Percentiles rank a stretch among this genome's conserved stretches.
phyloP scores from a whole-genome alignment of 1,284 basidiomycete genomes.

The Rhodotorula glutinis region DNA sequence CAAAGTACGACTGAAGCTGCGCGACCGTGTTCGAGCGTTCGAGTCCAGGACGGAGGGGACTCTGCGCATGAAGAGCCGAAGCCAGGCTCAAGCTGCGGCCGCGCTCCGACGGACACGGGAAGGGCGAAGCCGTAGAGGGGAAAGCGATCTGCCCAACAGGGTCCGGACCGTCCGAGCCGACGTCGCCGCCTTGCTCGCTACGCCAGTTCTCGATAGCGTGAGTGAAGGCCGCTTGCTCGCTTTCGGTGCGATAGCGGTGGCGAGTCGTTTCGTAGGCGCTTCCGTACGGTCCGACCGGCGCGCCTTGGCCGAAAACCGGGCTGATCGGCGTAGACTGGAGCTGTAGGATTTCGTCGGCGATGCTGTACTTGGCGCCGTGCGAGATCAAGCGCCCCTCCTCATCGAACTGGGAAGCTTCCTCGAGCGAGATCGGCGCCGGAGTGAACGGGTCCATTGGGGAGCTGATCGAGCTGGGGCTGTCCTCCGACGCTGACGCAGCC shows the following conservation, averaged over 20 bases:
- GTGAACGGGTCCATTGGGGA: constrained; percentile 5
- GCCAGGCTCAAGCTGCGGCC: constrained; percentile 30
- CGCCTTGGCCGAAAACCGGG: background rate
- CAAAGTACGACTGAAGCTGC: constrained; percentile 35
- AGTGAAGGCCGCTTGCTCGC: background rate
- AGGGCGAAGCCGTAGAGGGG: background rate
- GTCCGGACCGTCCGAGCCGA: background rate
- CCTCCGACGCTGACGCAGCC: background rate
- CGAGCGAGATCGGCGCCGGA: background rate
- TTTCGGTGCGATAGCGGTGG: background rate
- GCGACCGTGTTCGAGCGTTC: constrained; percentile 26
- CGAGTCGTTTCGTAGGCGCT: too few species aligned
- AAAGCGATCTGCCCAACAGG: background rate
- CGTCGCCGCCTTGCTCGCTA: background rate
- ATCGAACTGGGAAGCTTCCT: constrained; percentile 4
- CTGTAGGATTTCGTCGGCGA: constrained; percentile 36
- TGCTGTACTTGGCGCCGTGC: constrained; percentile 15
- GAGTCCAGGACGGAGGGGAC: constrained; percentile 4
- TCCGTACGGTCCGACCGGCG: background rate
- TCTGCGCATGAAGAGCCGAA: constrained; percentile 10
- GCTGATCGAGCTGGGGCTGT: constrained; percentile 1
- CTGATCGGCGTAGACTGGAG: constrained; percentile 16
- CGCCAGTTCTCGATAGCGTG: constrained; percentile 15
- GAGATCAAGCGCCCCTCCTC: constrained; percentile 17
- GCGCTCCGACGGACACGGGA: background rate